Evolutionary conservation across 176 grass and related monocot genomes (phyloP), one percentile per base, ranked within the genome.

Genomic region (Zoysia japonica): DNA sequence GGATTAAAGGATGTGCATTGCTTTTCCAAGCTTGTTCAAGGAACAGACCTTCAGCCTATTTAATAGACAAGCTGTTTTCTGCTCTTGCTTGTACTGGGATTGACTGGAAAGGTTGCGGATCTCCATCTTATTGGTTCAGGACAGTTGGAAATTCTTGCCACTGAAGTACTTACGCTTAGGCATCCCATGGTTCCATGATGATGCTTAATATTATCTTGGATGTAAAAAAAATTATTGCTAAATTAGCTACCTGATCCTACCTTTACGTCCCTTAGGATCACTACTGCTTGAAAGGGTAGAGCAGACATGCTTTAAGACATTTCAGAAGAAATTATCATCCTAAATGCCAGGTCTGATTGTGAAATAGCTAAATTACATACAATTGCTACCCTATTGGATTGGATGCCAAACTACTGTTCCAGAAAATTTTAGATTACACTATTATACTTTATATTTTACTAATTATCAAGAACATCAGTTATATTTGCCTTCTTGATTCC

Each of bases 71-170:
- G 76, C 70, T 70, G 35, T 47, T 42, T 36, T 88, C 71, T 84
- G 70, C 71, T 53, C 57, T 69, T 67, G 70, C 49, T 85, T 80
- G 65, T 66, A 43, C 71, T 50, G 60, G 65, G 76, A 75, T 20
- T 75, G 19, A 61, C 10, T 60, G 55, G 40, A 4, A 47, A 38
- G 67, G 76, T 57, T 64, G 40, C 11, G 0, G 4, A 67, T 72
- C 81, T 63, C 51, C 49, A 45, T 68, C 2, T 35, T 56, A 16
- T 71, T 60, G 2, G 12, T 59, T 84, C 42, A 16, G 81, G 45
- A 4, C n/a, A 61, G 37, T 16, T 70, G 47, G 39, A 59, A 61
- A 73, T 12, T 46, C 12, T 39, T 49, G 10, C 19, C 15, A 9
- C 19, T 35, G 1, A 61, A 53, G 35, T 73, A 39, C 42, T 78